Evolutionary conservation across 805 yeast genomes (phyloP).

Genomic region (Starmera dryadoides): DNA sequence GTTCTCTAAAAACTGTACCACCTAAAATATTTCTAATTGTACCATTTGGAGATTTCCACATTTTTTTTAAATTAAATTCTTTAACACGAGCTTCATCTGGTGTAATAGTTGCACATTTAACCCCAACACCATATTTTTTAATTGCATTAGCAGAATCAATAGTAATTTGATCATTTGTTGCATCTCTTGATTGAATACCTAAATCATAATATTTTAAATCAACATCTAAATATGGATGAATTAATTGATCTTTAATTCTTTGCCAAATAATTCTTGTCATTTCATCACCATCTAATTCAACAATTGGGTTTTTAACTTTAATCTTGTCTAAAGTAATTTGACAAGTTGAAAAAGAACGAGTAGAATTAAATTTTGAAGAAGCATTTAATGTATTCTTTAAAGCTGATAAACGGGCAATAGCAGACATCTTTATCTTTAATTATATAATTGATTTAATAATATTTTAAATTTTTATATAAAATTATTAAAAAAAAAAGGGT

Average conservation of each 20-base stretch:
- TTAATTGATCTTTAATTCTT: slow-evolving; percentile 58
- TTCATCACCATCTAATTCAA: slow-evolving; percentile 80
- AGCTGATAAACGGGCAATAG: neutral
- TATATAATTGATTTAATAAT: too few relatives aligned
- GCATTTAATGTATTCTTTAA: neutral
- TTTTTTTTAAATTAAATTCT: slow-evolving; percentile 65
- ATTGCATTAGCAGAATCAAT: slow-evolving; percentile 73
- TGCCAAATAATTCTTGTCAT: slow-evolving; percentile 85
- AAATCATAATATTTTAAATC: slow-evolving; percentile 74
- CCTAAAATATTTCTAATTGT: slow-evolving; percentile 75
- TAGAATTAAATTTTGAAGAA: neutral
- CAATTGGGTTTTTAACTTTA: slow-evolving; percentile 66
- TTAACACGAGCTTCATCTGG: slow-evolving; percentile 77
- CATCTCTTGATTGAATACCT: slow-evolving; percentile 60
- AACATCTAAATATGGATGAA: slow-evolving; percentile 62
- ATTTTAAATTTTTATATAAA: too few relatives aligned
- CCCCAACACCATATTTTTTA: slow-evolving; percentile 67
- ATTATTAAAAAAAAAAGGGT: too few relatives aligned
- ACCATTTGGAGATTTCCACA: slow-evolving; percentile 87
- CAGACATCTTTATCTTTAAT: neutral
- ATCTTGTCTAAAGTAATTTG: slow-evolving; percentile 38
- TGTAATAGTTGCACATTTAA: slow-evolving; percentile 81
- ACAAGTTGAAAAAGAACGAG: slow-evolving; percentile 21
- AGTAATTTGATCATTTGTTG: slow-evolving; percentile 69
- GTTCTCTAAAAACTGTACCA: slow-evolving; percentile 82